Evolutionary conservation across 2,329 filamentous ascomycete genomes (phyloP), one percentile per base, ranked within the genome.

Genomic region (Talaromyces verruculosus): DNA sequence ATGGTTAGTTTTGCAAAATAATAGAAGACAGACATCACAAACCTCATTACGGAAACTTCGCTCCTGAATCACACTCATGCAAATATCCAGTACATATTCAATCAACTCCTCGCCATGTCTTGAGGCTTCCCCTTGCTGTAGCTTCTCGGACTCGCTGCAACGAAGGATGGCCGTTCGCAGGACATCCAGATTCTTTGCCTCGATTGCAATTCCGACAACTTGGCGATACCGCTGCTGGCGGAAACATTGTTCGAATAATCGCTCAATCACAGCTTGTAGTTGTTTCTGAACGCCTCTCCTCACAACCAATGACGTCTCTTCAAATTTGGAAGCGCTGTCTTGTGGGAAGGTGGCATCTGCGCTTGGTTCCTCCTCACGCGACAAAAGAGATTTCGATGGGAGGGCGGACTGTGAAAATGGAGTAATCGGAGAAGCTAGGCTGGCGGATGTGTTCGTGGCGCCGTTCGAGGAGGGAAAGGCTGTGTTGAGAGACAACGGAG

Each of bases 51-150:
- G 88, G 74, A 98, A 87, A 58, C 89, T 89, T 63, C 94, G 88
- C 81, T 99, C 95, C 79, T 98, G 95, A 19, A 99, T 93, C 67
- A 98, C 90, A 68, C 96, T 93, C 92, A 99, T 96, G 83, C 94
- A 97, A 71, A 99, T 96, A 71, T 93, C 89, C 68, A 99, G 82
- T 22, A 95, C 91, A 74, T 99, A 99, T 72, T 99, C 95, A 89
- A 99, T 95, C 65, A 99, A 81, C 76, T 98, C 94, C 76, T 98
- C 93, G 19, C 92, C 90, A 33, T 89, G 87, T 41, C 82, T 80
- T 25, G 82, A 81, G 19, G 79, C 80, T 69, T 88, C 86, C 3
- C 77, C 78, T 39, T 60, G 53, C 75, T 89, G 88, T 74, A 87
- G 85, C 80, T 91, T 92, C 79, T 93, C 92, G 70, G 96, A 92